Percentiles rank a stretch among this genome's conserved stretches.
Conservation (phyloP, 305 asterid species). For the Ilex paraguariensis region DNA sequence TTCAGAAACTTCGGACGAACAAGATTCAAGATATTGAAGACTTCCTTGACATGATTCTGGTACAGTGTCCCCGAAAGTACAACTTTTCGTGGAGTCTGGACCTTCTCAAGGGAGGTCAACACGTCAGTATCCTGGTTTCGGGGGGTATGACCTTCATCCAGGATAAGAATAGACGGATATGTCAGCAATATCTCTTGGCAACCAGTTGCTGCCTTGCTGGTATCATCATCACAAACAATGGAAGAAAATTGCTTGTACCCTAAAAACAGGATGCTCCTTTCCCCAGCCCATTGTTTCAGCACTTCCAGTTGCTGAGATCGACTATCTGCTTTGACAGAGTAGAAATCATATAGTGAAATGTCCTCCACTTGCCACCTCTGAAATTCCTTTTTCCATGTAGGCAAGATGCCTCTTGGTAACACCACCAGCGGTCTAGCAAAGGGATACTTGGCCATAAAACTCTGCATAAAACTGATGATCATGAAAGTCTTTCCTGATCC, state of each 20-base stretch:
- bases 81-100: slow-evolving; percentile 79
- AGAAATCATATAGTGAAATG: slow-evolving; percentile 70
- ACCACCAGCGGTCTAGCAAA: slow-evolving; percentile 91
- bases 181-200: slow-evolving; percentile 68
- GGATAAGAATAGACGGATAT: slow-evolving; percentile 68
- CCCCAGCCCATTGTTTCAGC: slow-evolving; percentile 62
- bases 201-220: slow-evolving; percentile 36
- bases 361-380: slow-evolving; percentile 90
- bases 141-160: slow-evolving; percentile 98
- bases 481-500: slow-evolving; percentile 98
- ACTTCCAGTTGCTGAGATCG: slow-evolving; percentile 84
- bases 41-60: slow-evolving; percentile 94
- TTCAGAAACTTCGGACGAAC: slow-evolving; percentile 90
- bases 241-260: slow-evolving; percentile 90
- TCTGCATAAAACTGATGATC: slow-evolving; percentile 94
- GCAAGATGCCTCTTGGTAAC: slow-evolving; percentile 83
- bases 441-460: slow-evolving; percentile 95
- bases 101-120: slow-evolving; percentile 85
- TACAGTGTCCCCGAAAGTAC: slow-evolving; percentile 97
- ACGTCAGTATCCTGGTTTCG: slow-evolving; percentile 88
- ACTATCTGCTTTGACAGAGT: slow-evolving; percentile 84
- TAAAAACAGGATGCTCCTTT: slow-evolving; percentile 71
- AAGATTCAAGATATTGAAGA: slow-evolving; percentile 83
- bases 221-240: slow-evolving; percentile 63
- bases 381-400: slow-evolving; percentile 84